These are phyloP conservation scores for Rhynchosporium graminicola DNA, from an alignment of 2,329 filamentous ascomycete genomes.

Conservation along the genomic window DNA sequence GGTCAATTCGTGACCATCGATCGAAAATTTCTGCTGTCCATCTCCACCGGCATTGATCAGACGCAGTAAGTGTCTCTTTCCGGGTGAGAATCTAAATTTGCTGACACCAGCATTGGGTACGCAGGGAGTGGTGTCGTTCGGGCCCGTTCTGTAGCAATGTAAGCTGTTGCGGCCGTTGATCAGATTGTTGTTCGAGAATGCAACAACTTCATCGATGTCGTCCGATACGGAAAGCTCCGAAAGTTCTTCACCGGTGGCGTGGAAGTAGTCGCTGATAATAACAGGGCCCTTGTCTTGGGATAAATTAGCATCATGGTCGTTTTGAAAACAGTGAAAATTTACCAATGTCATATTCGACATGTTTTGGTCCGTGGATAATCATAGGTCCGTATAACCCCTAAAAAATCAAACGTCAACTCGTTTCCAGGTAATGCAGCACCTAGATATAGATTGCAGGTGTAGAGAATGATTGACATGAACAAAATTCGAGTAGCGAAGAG, in stretches of 20 bases:
- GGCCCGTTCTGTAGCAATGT: slow-evolving; percentile 31
- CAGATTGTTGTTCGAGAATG: slow-evolving; percentile 40
- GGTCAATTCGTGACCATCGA: slow-evolving; percentile 56
- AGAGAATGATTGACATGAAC: too few species aligned
- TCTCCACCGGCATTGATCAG: slow-evolving; percentile 51
- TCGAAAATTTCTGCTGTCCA: slow-evolving; percentile 49
- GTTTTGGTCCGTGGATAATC: slow-evolving; percentile 60
- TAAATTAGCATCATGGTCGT: not conserved
- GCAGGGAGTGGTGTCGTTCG: slow-evolving; percentile 31
- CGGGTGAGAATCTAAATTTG: slow-evolving; percentile 44
- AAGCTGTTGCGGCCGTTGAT: slow-evolving; percentile 41
- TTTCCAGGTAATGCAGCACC: too few species aligned
- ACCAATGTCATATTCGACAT: slow-evolving; percentile 56
- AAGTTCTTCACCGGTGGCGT: slow-evolving; percentile 26
- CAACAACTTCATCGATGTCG: too few species aligned
- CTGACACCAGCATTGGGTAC: slow-evolving; percentile 35
- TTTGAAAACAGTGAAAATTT: not conserved
- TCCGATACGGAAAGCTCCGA: too few species aligned
- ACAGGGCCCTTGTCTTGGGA: slow-evolving; percentile 56
- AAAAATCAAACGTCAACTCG: too few species aligned
- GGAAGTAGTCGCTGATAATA: slow-evolving; percentile 43
- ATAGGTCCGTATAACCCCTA: slow-evolving; percentile 59
- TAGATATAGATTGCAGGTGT: too few species aligned
- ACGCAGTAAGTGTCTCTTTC: slow-evolving; percentile 49
- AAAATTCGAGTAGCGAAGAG: too few species aligned